These are phyloP conservation scores for Aspergillus fructus DNA, from an alignment of 2,329 filamentous ascomycete genomes.

Conservation along the genomic window DNA sequence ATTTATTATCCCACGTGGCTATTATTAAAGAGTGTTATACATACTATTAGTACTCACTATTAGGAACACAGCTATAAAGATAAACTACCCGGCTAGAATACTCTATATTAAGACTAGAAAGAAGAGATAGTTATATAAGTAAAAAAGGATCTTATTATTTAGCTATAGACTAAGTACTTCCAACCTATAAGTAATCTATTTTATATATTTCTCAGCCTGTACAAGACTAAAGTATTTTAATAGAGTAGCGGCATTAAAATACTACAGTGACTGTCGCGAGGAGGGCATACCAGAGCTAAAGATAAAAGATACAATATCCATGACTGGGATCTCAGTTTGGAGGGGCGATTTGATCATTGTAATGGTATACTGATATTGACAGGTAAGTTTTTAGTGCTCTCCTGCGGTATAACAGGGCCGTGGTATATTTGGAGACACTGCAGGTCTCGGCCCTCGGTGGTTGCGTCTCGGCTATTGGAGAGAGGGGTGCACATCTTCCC, in stretches of 20 bases:
- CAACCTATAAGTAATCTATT: background rate
- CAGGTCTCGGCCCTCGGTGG: no score
- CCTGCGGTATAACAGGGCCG: no score
- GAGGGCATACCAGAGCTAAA: background rate
- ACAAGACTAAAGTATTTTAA: constrained; percentile 4
- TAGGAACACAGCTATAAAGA: constrained; percentile 3
- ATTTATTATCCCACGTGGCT: background rate
- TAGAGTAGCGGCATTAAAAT: constrained; percentile 5
- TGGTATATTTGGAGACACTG: no score
- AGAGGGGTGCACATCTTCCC: no score
- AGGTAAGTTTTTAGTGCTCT: no score
- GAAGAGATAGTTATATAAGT: background rate
- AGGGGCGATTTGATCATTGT: constrained; percentile 3
- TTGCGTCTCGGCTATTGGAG: no score
- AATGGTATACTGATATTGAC: no score
- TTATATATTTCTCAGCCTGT: constrained; percentile 5
- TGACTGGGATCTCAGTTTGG: constrained; percentile 1
- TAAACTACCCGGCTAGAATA: constrained; percentile 1
- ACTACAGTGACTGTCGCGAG: constrained; percentile 1
- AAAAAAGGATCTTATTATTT: constrained; percentile 9
- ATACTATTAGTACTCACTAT: background rate
- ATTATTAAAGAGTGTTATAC: no score
- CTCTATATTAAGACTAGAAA: constrained; percentile 8
- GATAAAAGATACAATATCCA: constrained; percentile 10
- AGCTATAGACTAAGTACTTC: constrained; percentile 2